A percentile compares a stretch with the other conserved stretches of the same genome.
phyloP scores from a whole-genome alignment of 805 yeast genomes.

The Debaryomyces tyrocola region DNA sequence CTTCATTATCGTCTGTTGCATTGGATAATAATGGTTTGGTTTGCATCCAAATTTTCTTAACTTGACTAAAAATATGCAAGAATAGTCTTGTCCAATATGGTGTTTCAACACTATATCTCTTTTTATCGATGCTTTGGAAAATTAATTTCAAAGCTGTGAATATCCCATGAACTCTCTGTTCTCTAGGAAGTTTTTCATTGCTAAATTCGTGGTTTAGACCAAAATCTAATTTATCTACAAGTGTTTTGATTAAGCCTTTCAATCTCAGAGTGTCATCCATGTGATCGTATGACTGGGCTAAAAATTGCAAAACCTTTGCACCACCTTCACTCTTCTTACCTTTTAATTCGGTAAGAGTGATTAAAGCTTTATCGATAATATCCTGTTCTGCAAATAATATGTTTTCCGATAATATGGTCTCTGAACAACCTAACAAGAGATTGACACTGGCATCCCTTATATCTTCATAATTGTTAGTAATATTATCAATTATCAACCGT shows the following conservation, averaged over 20 bases:
- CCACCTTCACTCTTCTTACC: constrained; percentile 79
- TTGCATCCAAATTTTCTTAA: constrained; percentile 42
- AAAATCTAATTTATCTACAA: constrained; percentile 34
- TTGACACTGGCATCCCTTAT: constrained; percentile 54
- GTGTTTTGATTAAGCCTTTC: constrained; percentile 21
- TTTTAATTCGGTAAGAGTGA: constrained; percentile 38
- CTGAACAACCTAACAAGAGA: constrained; percentile 47
- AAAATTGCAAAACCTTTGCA: constrained; percentile 60
- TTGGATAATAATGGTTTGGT: constrained; percentile 54
- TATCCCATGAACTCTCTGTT: constrained; percentile 64
- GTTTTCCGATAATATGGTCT: constrained; percentile 10
- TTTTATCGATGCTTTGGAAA: background rate
- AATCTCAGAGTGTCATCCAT: constrained; percentile 15
- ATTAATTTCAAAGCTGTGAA: constrained; percentile 58
- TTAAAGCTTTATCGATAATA: constrained; percentile 17
- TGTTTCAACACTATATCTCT: background rate
- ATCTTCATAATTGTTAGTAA: constrained; percentile 76
- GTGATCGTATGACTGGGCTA: constrained; percentile 36
- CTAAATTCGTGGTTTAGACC: constrained; percentile 18
- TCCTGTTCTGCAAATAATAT: constrained; percentile 15
- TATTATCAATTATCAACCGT: constrained; percentile 56
- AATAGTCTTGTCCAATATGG: constrained; percentile 3
- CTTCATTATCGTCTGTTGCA: constrained; percentile 52
- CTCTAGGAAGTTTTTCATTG: constrained; percentile 1
- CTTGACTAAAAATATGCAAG: constrained; percentile 15